These are phyloP conservation scores for Pichia phayaonensis DNA, from an alignment of 805 yeast species.

Conservation along the genomic window DNA sequence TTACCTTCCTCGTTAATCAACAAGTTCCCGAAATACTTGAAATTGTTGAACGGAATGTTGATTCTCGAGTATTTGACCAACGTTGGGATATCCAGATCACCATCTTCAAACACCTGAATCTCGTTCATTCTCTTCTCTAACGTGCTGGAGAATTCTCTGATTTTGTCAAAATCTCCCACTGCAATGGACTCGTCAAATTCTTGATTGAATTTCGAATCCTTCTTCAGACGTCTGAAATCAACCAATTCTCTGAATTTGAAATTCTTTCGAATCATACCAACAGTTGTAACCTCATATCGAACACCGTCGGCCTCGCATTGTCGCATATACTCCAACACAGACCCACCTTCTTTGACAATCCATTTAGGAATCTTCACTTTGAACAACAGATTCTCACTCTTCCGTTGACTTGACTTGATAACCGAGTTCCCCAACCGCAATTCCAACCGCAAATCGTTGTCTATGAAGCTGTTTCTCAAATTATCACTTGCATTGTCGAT, in stretches of 20 bases:
- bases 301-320: constrained; percentile 27
- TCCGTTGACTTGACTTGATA: constrained; percentile 43
- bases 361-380: constrained; percentile 56
- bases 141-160: constrained; percentile 32
- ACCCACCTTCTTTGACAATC: constrained; percentile 32
- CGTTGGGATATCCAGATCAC: constrained; percentile 63
- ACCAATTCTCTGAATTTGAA: constrained; percentile 78
- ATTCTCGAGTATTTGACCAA: constrained; percentile 78
- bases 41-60: constrained; percentile 63
- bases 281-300: constrained; percentile 44
- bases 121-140: constrained; percentile 13
- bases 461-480: constrained; percentile 33
- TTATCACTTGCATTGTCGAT: constrained; percentile 52
- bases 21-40: constrained; percentile 71
- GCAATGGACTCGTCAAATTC: constrained; percentile 35
- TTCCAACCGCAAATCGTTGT: constrained; percentile 20
- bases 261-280: constrained; percentile 59
- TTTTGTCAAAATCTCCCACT: constrained; percentile 33
- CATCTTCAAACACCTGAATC: constrained; percentile 15
- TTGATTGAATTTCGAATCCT: constrained; percentile 43
- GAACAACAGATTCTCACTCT: constrained; percentile 50
- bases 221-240: constrained; percentile 73
- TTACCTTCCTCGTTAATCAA: constrained; percentile 48
- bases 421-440: constrained; percentile 29
- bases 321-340: constrained; percentile 36